phyloP scores from a whole-genome alignment of 2,329 filamentous ascomycete genomes.

The Apiospora malaysiana region DNA sequence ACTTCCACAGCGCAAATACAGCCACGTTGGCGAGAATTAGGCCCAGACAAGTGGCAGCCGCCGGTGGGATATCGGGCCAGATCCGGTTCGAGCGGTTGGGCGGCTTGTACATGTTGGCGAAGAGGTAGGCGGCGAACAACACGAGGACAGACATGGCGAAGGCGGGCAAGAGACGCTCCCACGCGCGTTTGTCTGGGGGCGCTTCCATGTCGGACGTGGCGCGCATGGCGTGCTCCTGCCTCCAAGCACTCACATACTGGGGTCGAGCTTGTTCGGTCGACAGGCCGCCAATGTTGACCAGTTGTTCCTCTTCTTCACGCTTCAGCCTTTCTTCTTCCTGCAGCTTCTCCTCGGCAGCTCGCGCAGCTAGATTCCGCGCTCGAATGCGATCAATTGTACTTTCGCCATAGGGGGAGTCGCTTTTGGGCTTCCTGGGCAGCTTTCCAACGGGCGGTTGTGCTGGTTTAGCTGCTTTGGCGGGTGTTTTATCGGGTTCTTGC shows the following conservation, averaged over 20 bases:
- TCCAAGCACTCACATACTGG: constrained; percentile 44
- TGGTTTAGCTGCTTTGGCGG: constrained; percentile 26
- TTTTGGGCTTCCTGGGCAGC: constrained; percentile 37
- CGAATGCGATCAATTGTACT: constrained; percentile 64
- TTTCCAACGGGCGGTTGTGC: constrained; percentile 31
- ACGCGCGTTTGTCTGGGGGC: constrained; percentile 57
- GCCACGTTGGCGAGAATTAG: constrained; percentile 66
- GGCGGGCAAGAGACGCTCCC: constrained; percentile 62
- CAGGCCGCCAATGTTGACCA: constrained; percentile 47
- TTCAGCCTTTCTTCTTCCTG: constrained; percentile 49
- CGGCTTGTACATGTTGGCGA: constrained; percentile 58
- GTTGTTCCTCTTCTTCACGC: constrained; percentile 48
- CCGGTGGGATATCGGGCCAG: constrained; percentile 65
- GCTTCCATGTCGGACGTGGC: constrained; percentile 57
- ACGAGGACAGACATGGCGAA: constrained; percentile 54
- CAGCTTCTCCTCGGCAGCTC: constrained; percentile 52
- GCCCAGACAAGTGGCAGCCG: constrained; percentile 66
- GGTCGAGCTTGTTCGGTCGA: constrained; percentile 44
- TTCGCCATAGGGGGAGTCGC: constrained; percentile 61
- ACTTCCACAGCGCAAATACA: constrained; percentile 64
- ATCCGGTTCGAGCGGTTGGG: constrained; percentile 54
- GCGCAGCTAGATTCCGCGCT: constrained; percentile 55
- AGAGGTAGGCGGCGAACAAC: constrained; percentile 48
- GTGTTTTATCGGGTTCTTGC: constrained; percentile 30
- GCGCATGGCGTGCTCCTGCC: constrained; percentile 49